Evolutionary conservation across 495 filamentous ascomycete species (phyloP).

Genomic region (Penicillium atrosanguineum): DNA sequence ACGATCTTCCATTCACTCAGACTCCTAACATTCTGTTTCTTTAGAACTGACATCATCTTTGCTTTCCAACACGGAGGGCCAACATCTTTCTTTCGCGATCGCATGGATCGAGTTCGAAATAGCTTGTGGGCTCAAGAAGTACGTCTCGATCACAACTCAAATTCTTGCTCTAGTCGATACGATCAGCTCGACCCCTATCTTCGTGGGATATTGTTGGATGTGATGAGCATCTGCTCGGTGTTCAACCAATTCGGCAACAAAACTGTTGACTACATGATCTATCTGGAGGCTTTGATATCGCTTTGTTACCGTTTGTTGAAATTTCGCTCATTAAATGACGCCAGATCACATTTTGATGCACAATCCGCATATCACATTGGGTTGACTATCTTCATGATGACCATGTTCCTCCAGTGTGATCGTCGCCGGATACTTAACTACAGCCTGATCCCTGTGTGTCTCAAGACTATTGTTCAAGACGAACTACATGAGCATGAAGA

Average conservation of each 20-base stretch:
- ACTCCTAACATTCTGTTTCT: not conserved
- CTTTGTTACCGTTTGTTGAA: slow-evolving; percentile 18
- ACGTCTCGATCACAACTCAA: not conserved
- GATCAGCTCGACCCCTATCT: slow-evolving; percentile 13
- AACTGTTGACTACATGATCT: slow-evolving; percentile 10
- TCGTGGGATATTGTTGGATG: slow-evolving; percentile 12
- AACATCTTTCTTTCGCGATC: slow-evolving; percentile 22
- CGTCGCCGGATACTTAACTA: slow-evolving; percentile 14
- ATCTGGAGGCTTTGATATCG: slow-evolving; percentile 21
- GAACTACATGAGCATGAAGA: slow-evolving; percentile 2
- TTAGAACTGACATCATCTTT: slow-evolving; percentile 21
- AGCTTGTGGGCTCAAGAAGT: slow-evolving; percentile 3
- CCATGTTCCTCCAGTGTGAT: slow-evolving; percentile 18
- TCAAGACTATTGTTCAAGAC: slow-evolving; percentile 7
- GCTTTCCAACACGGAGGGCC: slow-evolving; percentile 14
- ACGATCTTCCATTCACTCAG: too few species aligned
- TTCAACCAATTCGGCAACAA: slow-evolving; percentile 8
- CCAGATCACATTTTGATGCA: not conserved
- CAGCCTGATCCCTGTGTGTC: slow-evolving; percentile 8
- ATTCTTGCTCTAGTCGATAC: not conserved
- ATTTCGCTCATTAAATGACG: slow-evolving; percentile 16
- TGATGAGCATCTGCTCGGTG: slow-evolving; percentile 9
- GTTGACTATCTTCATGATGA: slow-evolving; percentile 22
- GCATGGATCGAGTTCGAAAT: slow-evolving; percentile 14
- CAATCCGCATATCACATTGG: slow-evolving; percentile 18